A percentile compares a stretch with the other conserved stretches of the same genome.
phyloP scores from a whole-genome alignment of 441 rosid genomes.

The Populus tomentosa region DNA sequence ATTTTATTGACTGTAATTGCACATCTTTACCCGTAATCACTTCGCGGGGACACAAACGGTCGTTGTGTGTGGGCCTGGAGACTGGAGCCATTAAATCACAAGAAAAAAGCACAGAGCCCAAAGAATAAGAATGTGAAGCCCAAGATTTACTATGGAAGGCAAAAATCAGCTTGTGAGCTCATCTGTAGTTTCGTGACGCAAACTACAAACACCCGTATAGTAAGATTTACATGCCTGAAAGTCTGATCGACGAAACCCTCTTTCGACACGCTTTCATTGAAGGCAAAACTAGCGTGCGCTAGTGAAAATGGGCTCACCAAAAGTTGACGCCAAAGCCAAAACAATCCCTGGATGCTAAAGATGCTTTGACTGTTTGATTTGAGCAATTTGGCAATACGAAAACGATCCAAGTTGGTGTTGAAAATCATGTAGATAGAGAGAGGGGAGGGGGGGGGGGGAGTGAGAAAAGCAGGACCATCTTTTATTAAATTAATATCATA shows the following conservation, averaged over 20 bases:
- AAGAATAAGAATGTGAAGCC: not conserved
- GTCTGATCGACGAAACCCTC: conserved; percentile 3
- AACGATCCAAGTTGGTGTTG: conserved; percentile 23
- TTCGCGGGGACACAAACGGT: not conserved
- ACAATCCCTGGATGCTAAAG: not conserved
- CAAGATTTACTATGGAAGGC: conserved; percentile 4
- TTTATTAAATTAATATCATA: not conserved
- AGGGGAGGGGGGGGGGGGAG: not conserved
- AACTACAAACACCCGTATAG: not conserved
- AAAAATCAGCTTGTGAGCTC: not conserved
- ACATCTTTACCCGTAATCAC: not conserved
- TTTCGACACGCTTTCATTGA: conserved; percentile 8
- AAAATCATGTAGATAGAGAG: conserved; percentile 27
- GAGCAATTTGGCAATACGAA: conserved; percentile 25
- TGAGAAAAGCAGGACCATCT: conserved; percentile 22
- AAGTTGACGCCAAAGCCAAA: not conserved
- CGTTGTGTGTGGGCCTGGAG: not conserved
- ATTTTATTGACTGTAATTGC: not conserved
- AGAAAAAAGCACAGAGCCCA: not conserved
- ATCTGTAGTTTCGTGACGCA: conserved; percentile 9
- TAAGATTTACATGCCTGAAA: not conserved
- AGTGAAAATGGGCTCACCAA: not conserved
- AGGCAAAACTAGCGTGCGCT: not conserved
- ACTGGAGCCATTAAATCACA: not conserved
- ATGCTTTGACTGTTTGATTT: conserved; percentile 19